Percentiles rank a stretch among this genome's conserved stretches.
Evolutionary conservation across 495 filamentous ascomycete species (phyloP).

Genomic region (Podospora pseudoanserina): DNA sequence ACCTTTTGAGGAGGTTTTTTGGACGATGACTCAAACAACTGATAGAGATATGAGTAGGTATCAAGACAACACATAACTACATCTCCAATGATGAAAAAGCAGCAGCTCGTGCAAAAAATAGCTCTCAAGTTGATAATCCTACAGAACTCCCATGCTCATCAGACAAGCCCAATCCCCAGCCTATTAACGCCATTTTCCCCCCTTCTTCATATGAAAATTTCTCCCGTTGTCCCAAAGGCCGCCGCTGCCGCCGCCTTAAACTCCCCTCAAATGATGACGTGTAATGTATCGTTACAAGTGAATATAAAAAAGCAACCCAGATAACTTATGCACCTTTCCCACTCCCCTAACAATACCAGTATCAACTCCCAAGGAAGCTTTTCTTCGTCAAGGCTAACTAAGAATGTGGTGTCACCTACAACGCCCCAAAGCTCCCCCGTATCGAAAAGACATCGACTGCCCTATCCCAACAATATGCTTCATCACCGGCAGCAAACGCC

Average conservation of each 20-base stretch:
- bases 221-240: not conserved
- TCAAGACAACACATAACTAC: too few relatives aligned
- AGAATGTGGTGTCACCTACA: slow-evolving; percentile 18
- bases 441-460: not conserved
- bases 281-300: not conserved
- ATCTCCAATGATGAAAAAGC: too few relatives aligned
- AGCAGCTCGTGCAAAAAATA: too few relatives aligned
- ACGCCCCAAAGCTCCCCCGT: not conserved
- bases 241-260: not conserved
- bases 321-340: not conserved
- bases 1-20: slow-evolving; percentile 37
- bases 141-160: not conserved
- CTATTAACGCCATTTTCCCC: not conserved
- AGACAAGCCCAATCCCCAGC: not conserved
- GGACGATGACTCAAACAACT: slow-evolving; percentile 14
- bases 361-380: too few relatives aligned
- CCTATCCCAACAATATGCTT: not conserved
- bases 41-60: too few relatives aligned
- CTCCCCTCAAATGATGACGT: not conserved
- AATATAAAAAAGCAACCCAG: not conserved
- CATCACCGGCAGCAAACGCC: not conserved
- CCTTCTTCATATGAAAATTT: not conserved
- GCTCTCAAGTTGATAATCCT: not conserved
- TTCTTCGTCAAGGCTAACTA: slow-evolving; percentile 4
- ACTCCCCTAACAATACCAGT: not conserved